Evolutionary conservation across 2,329 filamentous ascomycete species (phyloP), one percentile per base, ranked within the genome.

Genomic region (Ophiostoma quercus): DNA sequence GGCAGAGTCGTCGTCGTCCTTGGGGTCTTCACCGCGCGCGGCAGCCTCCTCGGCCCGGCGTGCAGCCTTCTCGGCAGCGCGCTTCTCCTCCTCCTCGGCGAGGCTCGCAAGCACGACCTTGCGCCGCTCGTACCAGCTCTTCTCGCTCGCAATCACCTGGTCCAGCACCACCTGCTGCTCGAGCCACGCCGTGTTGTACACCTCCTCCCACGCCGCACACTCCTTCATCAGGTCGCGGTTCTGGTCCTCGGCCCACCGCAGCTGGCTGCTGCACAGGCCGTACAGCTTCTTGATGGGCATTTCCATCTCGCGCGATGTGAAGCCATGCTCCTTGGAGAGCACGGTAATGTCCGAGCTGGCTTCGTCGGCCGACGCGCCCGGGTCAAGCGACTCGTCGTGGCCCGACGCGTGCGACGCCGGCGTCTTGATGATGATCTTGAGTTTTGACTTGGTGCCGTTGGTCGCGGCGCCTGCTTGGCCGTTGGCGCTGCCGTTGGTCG

Each of bases 121-220:
- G 57, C 87, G 83, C 68, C 87, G 82, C 70, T 84, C 81, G 74
- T 88, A 86, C 80, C 89, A 88, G 77, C 89, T 87, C 43, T 86
- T 82, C 77, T 94, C 91, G 75, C 82, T 84, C 75, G 84, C 79
- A 74, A 92, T 84, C 41, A 90, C 84, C 76, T 92, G 91, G 70
- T 92, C 87, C n/a, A 95, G 79, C 22, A 94, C 79, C 39, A 92
- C 84, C 79, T 95, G 91, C 79, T 94, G 94, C 79, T 91, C 88
- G 16, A 87, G 81, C 92, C 92, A 95, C 76, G 92, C 90, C 72
- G 87, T 84, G 77, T 87, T 87, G 78, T 90, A 88, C 14, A 83
- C 75, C 47, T 86, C 85, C 77, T 94, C 90, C 78, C 90, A 84
- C 62, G 81, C 80, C 73, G 88, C 87, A 74, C 88, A 87, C 77